These are phyloP conservation scores for Acer negundo DNA, from an alignment of 345 rosid species.

Conservation along the genomic window DNA sequence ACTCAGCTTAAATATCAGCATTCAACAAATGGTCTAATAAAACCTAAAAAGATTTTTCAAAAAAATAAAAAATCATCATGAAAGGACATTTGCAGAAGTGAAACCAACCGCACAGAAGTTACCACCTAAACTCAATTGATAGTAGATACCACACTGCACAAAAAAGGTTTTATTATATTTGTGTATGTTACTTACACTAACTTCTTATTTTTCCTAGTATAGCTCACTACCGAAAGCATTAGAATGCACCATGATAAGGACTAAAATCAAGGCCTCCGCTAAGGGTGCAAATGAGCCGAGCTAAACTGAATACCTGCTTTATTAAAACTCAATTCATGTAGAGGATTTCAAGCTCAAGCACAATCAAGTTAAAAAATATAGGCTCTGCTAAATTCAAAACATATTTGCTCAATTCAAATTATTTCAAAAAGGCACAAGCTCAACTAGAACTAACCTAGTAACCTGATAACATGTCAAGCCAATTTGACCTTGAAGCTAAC, in stretches of 20 bases:
- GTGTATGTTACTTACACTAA: not conserved
- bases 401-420: not conserved
- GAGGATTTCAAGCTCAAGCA: not conserved
- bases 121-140: not conserved
- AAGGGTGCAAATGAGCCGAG: not conserved
- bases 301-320: not conserved
- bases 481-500: too few species aligned
- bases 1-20: not conserved
- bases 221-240: not conserved
- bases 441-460: not conserved
- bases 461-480: not conserved
- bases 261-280: not conserved
- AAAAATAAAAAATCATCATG: not conserved
- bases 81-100: not conserved
- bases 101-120: not conserved
- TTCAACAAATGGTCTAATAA: not conserved
- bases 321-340: not conserved
- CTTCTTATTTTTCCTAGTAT: not conserved
- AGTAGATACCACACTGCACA: not conserved
- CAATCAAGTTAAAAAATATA: not conserved
- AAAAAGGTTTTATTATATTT: not conserved
- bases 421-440: not conserved
- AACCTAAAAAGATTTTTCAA: not conserved
- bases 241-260: not conserved
- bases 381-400: not conserved